Evolutionary conservation across 192 early-diverging fungal genomes (phyloP), one percentile per base, ranked within the genome.

Genomic region (Linnemannia exigua): DNA sequence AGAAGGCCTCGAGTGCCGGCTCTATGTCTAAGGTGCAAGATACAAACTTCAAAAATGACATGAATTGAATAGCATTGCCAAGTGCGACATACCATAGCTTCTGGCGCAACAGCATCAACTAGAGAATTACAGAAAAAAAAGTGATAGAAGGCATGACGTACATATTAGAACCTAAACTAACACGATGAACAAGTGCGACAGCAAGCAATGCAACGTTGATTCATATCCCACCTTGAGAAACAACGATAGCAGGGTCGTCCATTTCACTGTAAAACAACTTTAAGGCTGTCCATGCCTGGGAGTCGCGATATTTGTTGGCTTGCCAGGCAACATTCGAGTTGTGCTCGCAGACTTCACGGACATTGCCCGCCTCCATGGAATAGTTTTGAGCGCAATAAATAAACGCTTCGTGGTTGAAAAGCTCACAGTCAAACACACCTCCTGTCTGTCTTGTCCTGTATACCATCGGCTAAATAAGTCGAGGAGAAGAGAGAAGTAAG

Each of bases 241-340:
- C 51, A 35, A 86, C 54, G 5, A 80, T 20, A 6, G 84, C 67
- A 0, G 84, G 67, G 14, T 86, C 84, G 0, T 61, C 41, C 74
- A 80, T 86, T 1, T 86, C 74, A 52, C 89, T 91, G 79, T 91
- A 95, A 58, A 96, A 89, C 33, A 96, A 73, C 41, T 92, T 87
- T 8, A 97, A 70, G 9, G 96, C 91, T 33, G 90, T 93, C 96
- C 96, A 97, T 8, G 95, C 94, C 76, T 96, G 95, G 11, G 94
- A 89, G 11, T 92, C 91, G 35, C 92, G 87, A 54, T 90, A 91
- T 48, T 89, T 83, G 51, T 92, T 91, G 36, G 93, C 81, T 66
- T 94, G 89, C 82, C 88, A 88, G 5, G 95, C 95, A 46, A 92
- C 71, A 90, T 95, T 91, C 1, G 90, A 88, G 82, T 96, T 96